Evolutionary conservation across 73 alveolate genomes (phyloP).

Genomic region (Paramecium pentaurelia): DNA sequence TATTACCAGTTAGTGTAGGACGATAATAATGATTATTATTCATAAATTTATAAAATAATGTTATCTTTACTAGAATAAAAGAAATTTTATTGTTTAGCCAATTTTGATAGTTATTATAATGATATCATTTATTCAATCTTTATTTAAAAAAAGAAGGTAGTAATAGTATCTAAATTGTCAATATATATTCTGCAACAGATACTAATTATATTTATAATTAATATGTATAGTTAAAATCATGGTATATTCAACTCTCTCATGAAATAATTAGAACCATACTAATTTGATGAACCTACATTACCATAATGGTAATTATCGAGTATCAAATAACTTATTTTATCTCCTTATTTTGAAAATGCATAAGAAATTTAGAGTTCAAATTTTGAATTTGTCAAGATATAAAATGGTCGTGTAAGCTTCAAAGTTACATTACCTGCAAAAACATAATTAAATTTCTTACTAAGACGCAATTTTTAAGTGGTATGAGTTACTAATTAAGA

Average conservation of each 20-base stretch:
- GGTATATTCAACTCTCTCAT: not conserved
- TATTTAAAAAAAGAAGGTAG: not conserved
- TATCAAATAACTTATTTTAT: not conserved
- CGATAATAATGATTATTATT: conserved; percentile 15
- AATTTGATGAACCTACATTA: not conserved
- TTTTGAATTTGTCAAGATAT: not conserved
- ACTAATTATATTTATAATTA: not conserved
- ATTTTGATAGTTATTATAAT: not conserved
- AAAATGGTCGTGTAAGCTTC: not conserved
- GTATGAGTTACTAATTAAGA: not conserved
- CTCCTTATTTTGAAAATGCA: not conserved
- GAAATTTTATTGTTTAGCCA: not conserved
- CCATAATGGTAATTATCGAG: not conserved
- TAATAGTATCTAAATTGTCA: not conserved
- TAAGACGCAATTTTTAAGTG: not conserved
- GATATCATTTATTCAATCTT: not conserved
- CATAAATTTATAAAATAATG: not conserved
- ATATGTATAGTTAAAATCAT: not conserved
- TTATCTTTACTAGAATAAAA: not conserved
- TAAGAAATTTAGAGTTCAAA: not conserved
- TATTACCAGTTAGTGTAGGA: not conserved
- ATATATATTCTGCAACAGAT: not conserved
- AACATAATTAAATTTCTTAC: not conserved
- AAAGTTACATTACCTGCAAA: not conserved
- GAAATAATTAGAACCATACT: not conserved